Evolutionary conservation across 164 flowering plant species (phyloP).

Genomic region (Vitis rupestris): DNA sequence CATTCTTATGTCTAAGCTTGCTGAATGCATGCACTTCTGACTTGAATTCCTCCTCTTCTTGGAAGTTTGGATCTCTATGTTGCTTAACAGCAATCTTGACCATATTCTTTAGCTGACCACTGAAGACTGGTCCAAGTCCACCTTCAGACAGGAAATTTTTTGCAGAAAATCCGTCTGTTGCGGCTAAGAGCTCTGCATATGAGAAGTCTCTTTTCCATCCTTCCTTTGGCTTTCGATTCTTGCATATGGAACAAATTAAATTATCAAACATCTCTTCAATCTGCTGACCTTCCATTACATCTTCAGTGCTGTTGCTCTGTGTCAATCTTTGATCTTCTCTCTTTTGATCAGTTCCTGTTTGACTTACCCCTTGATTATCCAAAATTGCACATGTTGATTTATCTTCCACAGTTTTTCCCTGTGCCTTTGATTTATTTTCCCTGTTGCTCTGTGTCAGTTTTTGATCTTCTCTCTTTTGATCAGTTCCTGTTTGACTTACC

Average conservation of each 20-base stretch:
- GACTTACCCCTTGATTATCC: not conserved
- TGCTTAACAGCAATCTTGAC: slow-evolving; percentile 54
- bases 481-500: not conserved
- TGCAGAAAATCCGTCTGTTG: slow-evolving; percentile 46
- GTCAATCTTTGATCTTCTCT: not conserved
- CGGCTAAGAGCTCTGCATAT: slow-evolving; percentile 41
- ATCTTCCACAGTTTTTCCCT: not conserved
- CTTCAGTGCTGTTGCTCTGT: not conserved
- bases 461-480: not conserved
- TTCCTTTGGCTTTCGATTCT: slow-evolving; percentile 37
- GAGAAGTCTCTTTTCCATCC: slow-evolving; percentile 42
- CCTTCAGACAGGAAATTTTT: slow-evolving; percentile 54
- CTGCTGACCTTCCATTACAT: not conserved
- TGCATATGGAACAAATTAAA: slow-evolving; percentile 35
- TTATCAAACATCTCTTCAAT: not conserved
- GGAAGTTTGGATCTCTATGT: slow-evolving; percentile 46
- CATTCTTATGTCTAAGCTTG: slow-evolving; percentile 51
- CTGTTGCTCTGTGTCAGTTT: not conserved
- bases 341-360: not conserved
- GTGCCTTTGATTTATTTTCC: not conserved
- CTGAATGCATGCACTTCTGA: slow-evolving; percentile 54
- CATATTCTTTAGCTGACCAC: slow-evolving; percentile 42
- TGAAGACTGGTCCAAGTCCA: slow-evolving; percentile 60
- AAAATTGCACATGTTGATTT: too few relatives aligned
- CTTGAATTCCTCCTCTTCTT: slow-evolving; percentile 59